A percentile compares a stretch with the other conserved stretches of the same genome.
Conservation (phyloP, 2,329 filamentous ascomycete genomes). For the Gliomastix tumulicola region DNA sequence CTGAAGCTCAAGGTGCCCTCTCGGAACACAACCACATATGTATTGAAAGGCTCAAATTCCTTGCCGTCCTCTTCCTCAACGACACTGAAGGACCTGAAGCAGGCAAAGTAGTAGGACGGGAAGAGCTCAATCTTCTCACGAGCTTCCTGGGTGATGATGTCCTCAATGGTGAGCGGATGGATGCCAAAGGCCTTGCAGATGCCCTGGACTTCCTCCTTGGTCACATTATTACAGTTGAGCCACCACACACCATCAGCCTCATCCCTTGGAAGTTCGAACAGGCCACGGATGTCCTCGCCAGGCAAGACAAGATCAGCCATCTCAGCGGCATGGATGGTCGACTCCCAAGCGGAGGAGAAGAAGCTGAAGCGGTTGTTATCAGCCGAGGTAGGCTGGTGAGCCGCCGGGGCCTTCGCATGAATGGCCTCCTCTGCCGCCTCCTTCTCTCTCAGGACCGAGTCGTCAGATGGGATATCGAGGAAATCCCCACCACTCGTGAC, state of each 20-base stretch:
- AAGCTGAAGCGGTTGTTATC: constrained; percentile 86
- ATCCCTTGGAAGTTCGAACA: constrained; percentile 64
- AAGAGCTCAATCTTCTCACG: constrained; percentile 99
- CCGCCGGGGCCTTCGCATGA: constrained; percentile 19
- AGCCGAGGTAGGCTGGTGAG: constrained; percentile 24
- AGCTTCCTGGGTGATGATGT: constrained; percentile 91
- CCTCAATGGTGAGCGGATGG: constrained; percentile 91
- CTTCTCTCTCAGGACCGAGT: constrained; percentile 41
- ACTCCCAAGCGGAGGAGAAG: constrained; percentile 92
- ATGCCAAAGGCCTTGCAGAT: constrained; percentile 94
- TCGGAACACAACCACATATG: constrained; percentile 94
- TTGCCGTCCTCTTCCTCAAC: constrained; percentile 72
- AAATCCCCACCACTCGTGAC: constrained; percentile 50
- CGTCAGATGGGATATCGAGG: constrained; percentile 42
- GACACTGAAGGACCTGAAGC: constrained; percentile 84
- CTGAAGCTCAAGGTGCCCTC: constrained; percentile 94
- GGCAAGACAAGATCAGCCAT: constrained; percentile 83
- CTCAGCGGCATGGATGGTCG: constrained; percentile 84
- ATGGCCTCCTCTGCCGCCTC: constrained; percentile 19
- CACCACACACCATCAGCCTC: constrained; percentile 87
- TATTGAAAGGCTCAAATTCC: constrained; percentile 90
- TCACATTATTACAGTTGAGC: constrained; percentile 89
- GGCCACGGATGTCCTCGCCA: constrained; percentile 80
- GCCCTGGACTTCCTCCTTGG: constrained; percentile 77
- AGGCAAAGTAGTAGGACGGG: constrained; percentile 95